Conservation (phyloP, 1,284 basidiomycete genomes). For the Ustilago shanxiensis region DNA sequence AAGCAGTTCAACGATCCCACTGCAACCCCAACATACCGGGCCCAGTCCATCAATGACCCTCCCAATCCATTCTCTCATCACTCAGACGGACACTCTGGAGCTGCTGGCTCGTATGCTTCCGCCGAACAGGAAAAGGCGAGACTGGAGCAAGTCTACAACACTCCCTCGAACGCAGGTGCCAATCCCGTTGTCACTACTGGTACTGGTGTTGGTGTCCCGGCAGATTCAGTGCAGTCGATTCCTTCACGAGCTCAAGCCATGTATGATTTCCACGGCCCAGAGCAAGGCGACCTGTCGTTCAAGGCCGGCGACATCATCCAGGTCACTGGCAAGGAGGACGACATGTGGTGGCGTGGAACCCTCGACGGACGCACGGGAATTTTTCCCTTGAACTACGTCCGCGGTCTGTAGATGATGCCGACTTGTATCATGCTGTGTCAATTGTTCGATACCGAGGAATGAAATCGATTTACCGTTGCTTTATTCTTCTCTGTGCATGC, state of each 20-base stretch:
- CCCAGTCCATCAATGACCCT: constrained; percentile 2
- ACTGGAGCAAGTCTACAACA: constrained; percentile 36
- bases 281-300: constrained; percentile 40
- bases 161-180: background rate
- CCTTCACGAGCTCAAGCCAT: constrained; percentile 34
- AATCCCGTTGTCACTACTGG: background rate
- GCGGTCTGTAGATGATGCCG: constrained; percentile 5
- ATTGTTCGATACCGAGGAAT: background rate
- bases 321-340: constrained; percentile 42
- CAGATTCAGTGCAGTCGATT: constrained; percentile 3
- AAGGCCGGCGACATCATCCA: constrained; percentile 41
- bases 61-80: constrained; percentile 35
- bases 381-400: constrained; percentile 39
- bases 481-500: background rate
- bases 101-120: constrained; percentile 15
- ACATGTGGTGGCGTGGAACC: constrained; percentile 47
- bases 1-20: constrained; percentile 26
- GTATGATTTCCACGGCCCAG: constrained; percentile 39
- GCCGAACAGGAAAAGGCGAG: constrained; percentile 52
- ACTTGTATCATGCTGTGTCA: background rate
- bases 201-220: background rate
- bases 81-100: constrained; percentile 12
- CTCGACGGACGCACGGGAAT: constrained; percentile 35
- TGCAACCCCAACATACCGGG: background rate
- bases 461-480: background rate